A percentile compares a stretch with the other conserved stretches of the same genome.
Conservation (phyloP, 345 rosid genomes). For the Eucalyptus regnans region DNA sequence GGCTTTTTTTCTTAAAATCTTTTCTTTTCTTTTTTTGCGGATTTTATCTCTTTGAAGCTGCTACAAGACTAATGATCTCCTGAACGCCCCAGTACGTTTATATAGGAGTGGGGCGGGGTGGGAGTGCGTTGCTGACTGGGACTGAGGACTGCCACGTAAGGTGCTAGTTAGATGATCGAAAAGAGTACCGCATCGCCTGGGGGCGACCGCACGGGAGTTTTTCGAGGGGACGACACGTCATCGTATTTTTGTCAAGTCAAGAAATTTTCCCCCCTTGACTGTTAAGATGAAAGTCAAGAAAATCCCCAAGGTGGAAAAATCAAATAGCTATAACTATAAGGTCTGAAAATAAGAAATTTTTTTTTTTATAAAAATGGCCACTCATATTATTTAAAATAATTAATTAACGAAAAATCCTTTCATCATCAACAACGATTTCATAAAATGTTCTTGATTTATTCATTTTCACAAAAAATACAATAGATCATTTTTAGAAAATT, state of each 20-base stretch:
- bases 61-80: not conserved
- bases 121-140: not conserved
- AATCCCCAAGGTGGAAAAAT: not conserved
- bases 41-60: not conserved
- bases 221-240: not conserved
- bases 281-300: not conserved
- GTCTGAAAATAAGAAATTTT: not conserved
- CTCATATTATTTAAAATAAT: not conserved
- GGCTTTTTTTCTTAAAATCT: not conserved
- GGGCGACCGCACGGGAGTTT: not conserved
- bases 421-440: not conserved
- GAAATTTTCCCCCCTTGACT: not conserved
- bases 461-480: too few relatives aligned
- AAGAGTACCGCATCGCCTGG: not conserved
- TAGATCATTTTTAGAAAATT: not conserved
- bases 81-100: fast-evolving
- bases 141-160: not conserved
- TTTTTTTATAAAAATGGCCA: too few relatives aligned
- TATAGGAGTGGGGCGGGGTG: not conserved
- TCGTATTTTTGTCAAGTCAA: not conserved
- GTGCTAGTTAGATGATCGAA: not conserved
- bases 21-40: not conserved
- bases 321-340: fast-evolving
- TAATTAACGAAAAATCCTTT: not conserved
- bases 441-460: too few relatives aligned